Percentiles rank a stretch among this genome's conserved stretches.
These are phyloP conservation scores for Sesbania bispinosa DNA, from an alignment of 306 rosid genomes.

Conservation along the genomic window DNA sequence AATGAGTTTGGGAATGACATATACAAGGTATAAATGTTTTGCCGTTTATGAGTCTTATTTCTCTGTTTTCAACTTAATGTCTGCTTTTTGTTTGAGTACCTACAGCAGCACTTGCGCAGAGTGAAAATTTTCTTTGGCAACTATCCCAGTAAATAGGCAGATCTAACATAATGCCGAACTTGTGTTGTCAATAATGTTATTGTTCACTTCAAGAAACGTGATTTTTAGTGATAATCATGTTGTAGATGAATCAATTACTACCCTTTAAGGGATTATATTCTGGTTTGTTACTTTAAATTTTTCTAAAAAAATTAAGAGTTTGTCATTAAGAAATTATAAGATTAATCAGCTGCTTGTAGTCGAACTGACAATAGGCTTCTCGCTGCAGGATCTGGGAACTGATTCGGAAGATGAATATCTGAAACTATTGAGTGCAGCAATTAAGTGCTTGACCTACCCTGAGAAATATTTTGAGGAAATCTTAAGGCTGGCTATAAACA, in stretches of 20 bases:
- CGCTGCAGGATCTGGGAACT: slow-evolving; percentile 72
- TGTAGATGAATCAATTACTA: neutral
- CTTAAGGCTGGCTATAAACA: slow-evolving; percentile 62
- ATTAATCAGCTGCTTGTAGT: neutral
- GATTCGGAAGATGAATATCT: slow-evolving; percentile 63
- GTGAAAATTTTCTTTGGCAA: neutral
- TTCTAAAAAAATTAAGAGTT: neutral
- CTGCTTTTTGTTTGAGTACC: slow-evolving; percentile 1
- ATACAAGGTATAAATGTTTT: slow-evolving; percentile 53
- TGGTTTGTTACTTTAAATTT: neutral
- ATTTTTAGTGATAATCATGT: neutral
- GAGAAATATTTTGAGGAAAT: slow-evolving; percentile 72
- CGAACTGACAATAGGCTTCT: slow-evolving; percentile 23
- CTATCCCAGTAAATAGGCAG: neutral
- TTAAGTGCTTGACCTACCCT: slow-evolving; percentile 64
- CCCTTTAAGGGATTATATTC: neutral
- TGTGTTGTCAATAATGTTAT: neutral
- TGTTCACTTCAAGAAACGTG: slow-evolving; percentile 2
- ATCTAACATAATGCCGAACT: neutral
- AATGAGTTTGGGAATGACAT: slow-evolving; percentile 65
- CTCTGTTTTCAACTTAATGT: neutral
- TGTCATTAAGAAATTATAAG: neutral
- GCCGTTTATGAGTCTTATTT: neutral
- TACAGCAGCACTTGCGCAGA: neutral
- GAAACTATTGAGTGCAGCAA: slow-evolving; percentile 57